phyloP scores from a whole-genome alignment of 768 basidiomycete genomes.

The Suillus plorans region DNA sequence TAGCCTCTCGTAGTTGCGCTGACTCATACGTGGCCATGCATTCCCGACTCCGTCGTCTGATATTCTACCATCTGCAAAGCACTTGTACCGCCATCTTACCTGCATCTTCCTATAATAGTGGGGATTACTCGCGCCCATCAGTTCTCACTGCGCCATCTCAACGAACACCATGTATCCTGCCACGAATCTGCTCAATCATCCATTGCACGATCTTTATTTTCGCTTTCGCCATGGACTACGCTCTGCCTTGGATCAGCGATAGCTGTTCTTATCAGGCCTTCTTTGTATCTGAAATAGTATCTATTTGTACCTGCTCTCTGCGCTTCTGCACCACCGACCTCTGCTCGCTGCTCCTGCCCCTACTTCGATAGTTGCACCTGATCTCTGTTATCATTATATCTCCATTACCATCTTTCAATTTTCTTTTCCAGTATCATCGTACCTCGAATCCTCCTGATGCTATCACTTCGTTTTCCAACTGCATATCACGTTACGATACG shows the following conservation, averaged over 20 bases:
- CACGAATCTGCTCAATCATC: slow-evolving; percentile 21
- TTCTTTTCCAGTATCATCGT: not conserved
- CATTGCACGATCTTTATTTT: slow-evolving; percentile 20
- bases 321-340: slow-evolving; percentile 4
- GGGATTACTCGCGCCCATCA: slow-evolving; percentile 17
- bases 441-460: not conserved
- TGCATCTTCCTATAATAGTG: slow-evolving; percentile 32
- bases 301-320: slow-evolving; percentile 15
- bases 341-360: slow-evolving; percentile 11
- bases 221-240: slow-evolving; percentile 29
- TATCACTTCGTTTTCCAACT: not conserved
- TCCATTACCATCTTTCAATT: slow-evolving; percentile 6
- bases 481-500: not conserved
- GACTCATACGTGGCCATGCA: slow-evolving; percentile 2
- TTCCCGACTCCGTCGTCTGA: slow-evolving; percentile 8
- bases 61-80: slow-evolving; percentile 14
- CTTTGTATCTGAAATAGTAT: slow-evolving; percentile 18
- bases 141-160: slow-evolving; percentile 25
- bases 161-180: slow-evolving; percentile 26
- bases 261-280: slow-evolving; percentile 7
- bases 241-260: slow-evolving; percentile 28
- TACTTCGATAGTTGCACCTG: slow-evolving; percentile 17
- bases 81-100: slow-evolving; percentile 28
- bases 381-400: slow-evolving; percentile 13
- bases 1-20: slow-evolving; percentile 12